Conservation (phyloP, 2,329 filamentous ascomycete species). For the Dactylellina cionopaga region DNA sequence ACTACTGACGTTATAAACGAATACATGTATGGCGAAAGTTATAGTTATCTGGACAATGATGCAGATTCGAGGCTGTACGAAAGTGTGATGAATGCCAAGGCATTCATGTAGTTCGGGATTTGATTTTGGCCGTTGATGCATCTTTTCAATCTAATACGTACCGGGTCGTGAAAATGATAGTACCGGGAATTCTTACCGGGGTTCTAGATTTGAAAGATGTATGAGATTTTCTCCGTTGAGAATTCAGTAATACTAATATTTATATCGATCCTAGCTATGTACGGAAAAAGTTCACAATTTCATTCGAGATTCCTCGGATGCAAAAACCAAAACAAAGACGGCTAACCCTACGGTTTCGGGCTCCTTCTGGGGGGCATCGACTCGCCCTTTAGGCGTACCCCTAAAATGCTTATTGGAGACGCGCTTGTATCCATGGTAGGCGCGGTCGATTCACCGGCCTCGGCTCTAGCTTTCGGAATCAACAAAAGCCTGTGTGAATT, state of each 20-base stretch:
- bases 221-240: neutral
- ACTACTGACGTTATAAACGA: conserved; percentile 18
- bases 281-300: neutral
- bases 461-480: neutral
- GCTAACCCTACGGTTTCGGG: too few relatives aligned
- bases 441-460: neutral
- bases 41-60: neutral
- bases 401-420: neutral
- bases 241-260: neutral
- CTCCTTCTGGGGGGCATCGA: neutral
- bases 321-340: too few relatives aligned
- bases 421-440: neutral
- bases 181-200: neutral
- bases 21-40: conserved; percentile 7
- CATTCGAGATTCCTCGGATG: neutral
- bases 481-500: neutral
- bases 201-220: neutral
- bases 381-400: neutral
- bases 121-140: conserved; percentile 16
- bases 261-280: neutral
- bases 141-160: neutral
- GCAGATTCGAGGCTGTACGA: neutral
- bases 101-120: neutral
- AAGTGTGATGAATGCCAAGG: neutral
- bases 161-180: neutral